Conservation (phyloP, 2,329 filamentous ascomycete species). For the Seiridium unicorne region DNA sequence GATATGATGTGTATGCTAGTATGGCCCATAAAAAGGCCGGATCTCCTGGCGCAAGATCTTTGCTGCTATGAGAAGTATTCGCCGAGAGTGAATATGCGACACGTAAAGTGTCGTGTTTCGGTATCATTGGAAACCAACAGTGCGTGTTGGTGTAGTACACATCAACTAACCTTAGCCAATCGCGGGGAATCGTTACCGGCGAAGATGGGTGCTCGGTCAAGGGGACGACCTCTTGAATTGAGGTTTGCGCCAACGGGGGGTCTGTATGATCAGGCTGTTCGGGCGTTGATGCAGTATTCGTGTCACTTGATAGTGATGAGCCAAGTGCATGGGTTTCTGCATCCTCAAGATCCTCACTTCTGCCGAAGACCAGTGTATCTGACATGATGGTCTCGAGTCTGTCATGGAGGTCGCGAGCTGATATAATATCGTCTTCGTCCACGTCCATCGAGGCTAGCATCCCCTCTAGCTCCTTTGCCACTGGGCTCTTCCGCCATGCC, state of each 20-base stretch:
- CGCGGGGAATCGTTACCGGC: background rate
- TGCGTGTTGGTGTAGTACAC: background rate
- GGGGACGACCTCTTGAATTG: too few species aligned
- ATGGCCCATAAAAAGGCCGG: background rate
- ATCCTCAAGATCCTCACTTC: too few species aligned
- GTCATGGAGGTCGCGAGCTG: too few species aligned
- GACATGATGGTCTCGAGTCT: background rate
- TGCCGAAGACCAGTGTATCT: background rate
- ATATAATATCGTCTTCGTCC: background rate
- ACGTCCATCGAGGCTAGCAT: background rate
- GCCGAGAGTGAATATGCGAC: background rate
- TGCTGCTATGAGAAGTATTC: background rate
- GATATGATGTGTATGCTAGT: background rate
- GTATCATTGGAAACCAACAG: slow-evolving; percentile 1
- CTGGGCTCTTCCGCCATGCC: background rate
- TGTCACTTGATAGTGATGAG: too few species aligned
- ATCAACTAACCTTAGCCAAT: background rate
- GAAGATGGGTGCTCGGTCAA: background rate
- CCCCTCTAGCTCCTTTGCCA: background rate
- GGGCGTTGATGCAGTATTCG: too few species aligned
- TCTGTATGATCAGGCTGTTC: too few species aligned
- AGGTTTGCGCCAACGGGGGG: too few species aligned
- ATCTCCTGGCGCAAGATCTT: background rate
- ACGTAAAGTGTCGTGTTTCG: background rate
- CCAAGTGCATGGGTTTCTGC: too few species aligned